Base-by-base conservation (phyloP, 2,329 filamentous ascomycete genomes). In the Clarireedia paspali region DNA sequence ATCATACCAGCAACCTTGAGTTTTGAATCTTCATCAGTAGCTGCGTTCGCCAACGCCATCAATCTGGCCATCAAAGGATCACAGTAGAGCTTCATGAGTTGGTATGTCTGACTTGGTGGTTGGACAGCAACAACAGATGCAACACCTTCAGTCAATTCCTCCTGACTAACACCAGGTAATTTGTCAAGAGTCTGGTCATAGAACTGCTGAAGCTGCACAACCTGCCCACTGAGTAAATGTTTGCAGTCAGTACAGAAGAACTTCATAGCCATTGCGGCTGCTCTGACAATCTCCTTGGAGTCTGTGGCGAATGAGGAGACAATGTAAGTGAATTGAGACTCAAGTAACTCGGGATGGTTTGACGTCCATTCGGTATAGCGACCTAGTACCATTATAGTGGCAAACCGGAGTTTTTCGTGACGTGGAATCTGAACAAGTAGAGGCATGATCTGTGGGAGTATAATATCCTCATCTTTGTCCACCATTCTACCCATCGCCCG, bases 351-450 rank as follows among this genome's bases (percentile, higher is more conserved):
- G 0, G 92, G 89, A 67, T 99, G 94, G 48, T 90, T 85, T 5
- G 94, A 84, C 0, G 95, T 99, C 94, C 94, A 99, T 71, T 97
- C 92, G 0, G 95, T 99, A 69, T 99, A 99, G 60, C 94, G 83
- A 39, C 91, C 94, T 23, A 99, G 81, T 3, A 95, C 91, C 91
- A 99, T 96, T 67, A 97, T 96, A 5, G 92, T 92, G 60, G 95
- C 92, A 72, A 99, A 99, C 6, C 91, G 89, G n/a, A 99, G 81
- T 75, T 97, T 99, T 72, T 97, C 90, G 66, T 99, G 94, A 67
- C 89, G 86, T 0, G 94, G 94, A 59, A 99, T 95, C 68, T 95
- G 89, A 10, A 96, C 90, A 60, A 99, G 84, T 56, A 99, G 78
- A 17, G 91, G 91, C 74, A 99, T 96, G 15, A 99, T 84, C 67